Percentiles rank a stretch among this genome's conserved stretches.
These are phyloP conservation scores for Eleusine coracana DNA, from an alignment of 176 grass and related monocot species.

Conservation along the genomic window DNA sequence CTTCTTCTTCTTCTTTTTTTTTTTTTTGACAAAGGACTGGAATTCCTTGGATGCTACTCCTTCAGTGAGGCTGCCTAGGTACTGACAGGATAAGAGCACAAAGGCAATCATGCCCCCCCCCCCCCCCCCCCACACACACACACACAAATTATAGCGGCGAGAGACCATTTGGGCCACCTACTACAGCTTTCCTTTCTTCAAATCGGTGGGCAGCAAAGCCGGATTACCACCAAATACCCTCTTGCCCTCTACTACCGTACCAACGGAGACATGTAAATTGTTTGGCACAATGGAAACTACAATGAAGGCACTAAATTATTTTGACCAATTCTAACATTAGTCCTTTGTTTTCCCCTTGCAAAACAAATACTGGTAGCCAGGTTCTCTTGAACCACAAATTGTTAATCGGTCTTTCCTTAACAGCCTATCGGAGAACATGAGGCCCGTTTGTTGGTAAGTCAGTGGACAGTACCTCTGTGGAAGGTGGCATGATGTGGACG, in stretches of 20 bases:
- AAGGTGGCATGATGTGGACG: constrained; percentile 48
- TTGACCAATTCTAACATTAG: too few relatives aligned
- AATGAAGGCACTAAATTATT: too few relatives aligned
- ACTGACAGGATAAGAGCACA: constrained; percentile 27
- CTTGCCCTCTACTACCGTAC: too few relatives aligned
- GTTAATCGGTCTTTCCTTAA: background rate
- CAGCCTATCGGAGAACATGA: constrained; percentile 15
- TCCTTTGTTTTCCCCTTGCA: too few relatives aligned
- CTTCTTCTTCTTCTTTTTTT: too few relatives aligned
- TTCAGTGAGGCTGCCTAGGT: constrained; percentile 6
- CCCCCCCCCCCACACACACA: too few relatives aligned
- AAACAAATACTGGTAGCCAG: too few relatives aligned
- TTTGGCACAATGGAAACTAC: too few relatives aligned
- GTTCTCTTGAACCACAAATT: background rate
- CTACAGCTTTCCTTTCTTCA: constrained; percentile 7
- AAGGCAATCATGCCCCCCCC: constrained; percentile 31
- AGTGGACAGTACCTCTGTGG: constrained; percentile 12
- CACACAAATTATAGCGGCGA: constrained; percentile 32
- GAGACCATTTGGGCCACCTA: background rate
- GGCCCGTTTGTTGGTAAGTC: constrained; percentile 31
- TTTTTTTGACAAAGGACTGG: background rate
- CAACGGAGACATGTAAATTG: too few relatives aligned
- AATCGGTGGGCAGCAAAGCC: constrained; percentile 39
- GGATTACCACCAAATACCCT: background rate
- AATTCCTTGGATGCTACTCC: constrained; percentile 50